Evolutionary conservation across 805 yeast species (phyloP).

Genomic region (Komagataella pseudopastoris): DNA sequence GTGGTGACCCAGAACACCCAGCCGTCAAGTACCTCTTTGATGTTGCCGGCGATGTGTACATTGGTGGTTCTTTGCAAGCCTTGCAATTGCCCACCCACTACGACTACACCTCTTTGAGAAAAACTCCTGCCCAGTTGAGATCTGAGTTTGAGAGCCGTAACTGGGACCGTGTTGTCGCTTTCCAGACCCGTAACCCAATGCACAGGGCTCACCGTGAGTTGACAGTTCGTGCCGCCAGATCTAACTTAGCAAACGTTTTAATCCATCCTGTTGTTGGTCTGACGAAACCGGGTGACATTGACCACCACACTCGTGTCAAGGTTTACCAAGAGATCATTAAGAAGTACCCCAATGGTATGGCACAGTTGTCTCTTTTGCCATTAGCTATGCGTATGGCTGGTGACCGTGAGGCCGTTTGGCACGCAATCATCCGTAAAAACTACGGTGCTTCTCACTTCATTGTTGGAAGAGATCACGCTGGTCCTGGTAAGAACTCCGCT

Average conservation of each 20-base stretch:
- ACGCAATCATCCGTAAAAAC: constrained; percentile 90
- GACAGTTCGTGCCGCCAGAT: constrained; percentile 94
- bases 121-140: constrained; percentile 85
- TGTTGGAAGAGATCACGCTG: constrained; percentile 97
- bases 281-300: constrained; percentile 96
- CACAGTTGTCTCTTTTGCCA: constrained; percentile 76
- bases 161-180: constrained; percentile 87
- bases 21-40: constrained; percentile 66
- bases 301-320: constrained; percentile 93
- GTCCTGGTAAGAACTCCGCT: constrained; percentile 79
- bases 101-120: constrained; percentile 78
- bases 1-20: constrained; percentile 97
- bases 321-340: constrained; percentile 87
- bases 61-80: constrained; percentile 85
- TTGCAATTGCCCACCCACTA: constrained; percentile 76
- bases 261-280: constrained; percentile 96
- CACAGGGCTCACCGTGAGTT: constrained; percentile 96
- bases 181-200: constrained; percentile 98
- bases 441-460: constrained; percentile 95
- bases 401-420: constrained; percentile 97
- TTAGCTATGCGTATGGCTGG: constrained; percentile 99
- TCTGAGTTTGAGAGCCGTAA: constrained; percentile 67
- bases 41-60: constrained; percentile 68
- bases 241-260: constrained; percentile 72
- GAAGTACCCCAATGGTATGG: constrained; percentile 90